Evolutionary conservation across 441 rosid genomes (phyloP).

Genomic region (Pelargonium citronellum): DNA sequence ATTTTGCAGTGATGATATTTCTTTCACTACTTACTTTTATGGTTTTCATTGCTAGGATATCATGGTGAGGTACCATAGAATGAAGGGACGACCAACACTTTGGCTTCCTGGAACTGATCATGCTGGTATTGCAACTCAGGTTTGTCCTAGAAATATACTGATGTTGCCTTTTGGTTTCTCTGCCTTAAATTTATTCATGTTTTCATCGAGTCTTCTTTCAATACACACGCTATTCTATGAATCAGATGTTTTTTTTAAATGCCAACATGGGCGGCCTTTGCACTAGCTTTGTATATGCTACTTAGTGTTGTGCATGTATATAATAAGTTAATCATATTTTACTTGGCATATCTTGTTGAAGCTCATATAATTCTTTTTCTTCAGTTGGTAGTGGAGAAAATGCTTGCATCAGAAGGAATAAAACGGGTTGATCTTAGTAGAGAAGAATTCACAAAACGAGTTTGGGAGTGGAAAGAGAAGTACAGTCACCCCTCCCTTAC

Average conservation of each 20-base stretch:
- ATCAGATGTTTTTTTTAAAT: background rate
- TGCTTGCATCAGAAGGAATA: slow-evolving; percentile 90
- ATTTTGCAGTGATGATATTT: slow-evolving; percentile 12
- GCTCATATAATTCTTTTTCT: slow-evolving; percentile 23
- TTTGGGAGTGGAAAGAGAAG: slow-evolving; percentile 99
- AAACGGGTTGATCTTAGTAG: slow-evolving; percentile 74
- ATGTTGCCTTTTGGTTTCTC: background rate
- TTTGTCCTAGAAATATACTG: slow-evolving; percentile 28
- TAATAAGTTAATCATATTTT: background rate
- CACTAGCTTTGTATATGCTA: background rate
- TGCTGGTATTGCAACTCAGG: slow-evolving; percentile 99
- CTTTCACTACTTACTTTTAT: slow-evolving; percentile 11
- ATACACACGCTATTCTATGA: background rate
- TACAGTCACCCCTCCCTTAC: slow-evolving; percentile 34
- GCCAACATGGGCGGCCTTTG: background rate
- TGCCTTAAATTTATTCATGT: background rate
- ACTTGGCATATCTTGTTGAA: slow-evolving; percentile 18
- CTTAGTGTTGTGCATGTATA: slow-evolving; percentile 1
- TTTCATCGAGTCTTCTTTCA: slow-evolving; percentile 7
- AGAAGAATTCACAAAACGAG: slow-evolving; percentile 83
- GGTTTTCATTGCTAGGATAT: slow-evolving; percentile 56
- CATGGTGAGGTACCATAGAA: slow-evolving; percentile 82
- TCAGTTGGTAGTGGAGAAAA: slow-evolving; percentile 93
- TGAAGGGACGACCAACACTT: slow-evolving; percentile 92
- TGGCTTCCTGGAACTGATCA: slow-evolving; percentile 99